Base-by-base conservation (phyloP, 2,329 filamentous ascomycete species). In the Colletotrichum tamarilloi region DNA sequence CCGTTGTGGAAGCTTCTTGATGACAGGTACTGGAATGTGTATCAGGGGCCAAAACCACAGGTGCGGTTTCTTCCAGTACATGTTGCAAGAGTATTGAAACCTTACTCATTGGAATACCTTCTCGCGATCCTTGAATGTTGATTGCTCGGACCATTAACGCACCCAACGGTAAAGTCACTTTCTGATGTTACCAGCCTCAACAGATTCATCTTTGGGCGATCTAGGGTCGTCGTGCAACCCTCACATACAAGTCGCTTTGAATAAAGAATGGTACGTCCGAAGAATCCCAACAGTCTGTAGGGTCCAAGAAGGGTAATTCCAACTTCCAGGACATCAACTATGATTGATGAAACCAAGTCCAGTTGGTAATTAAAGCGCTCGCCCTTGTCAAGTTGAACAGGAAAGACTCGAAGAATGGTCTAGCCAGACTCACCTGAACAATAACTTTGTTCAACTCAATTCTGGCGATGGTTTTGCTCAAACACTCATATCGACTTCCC, bases 371-470 rank as follows among this genome's bases (percentile, higher is more conserved):
- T 19, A 28, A 24, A 46, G 35, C 32, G 32, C 32, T 16, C 28
- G 14, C 6, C 4, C 30, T 8, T 1, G 4, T 46, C 5, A 16
- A 5, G 14, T 35, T 26, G 62, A 11, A 11, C 28, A 6, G 7
- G 14, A 19, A 42, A 42, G 12, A 42, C 38, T 24, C 38, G 8
- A 53, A 42, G 30, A 35, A 16, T 19, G 9, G 2, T 7, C 16
- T 22, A 19, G 11, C 5, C 1, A 28, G 24, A 22, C 81, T 77
- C 75, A 86, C 84, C 81, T 85, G 82, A 49, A 84, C 81, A 66
- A 85, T 78, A 4, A 82, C 77, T 76, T 84, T 83, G 67, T 81
- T 82, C 60, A 84, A 30, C 76, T 85, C 83, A 70, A 85, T 80
- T 12, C 80, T 67, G 1, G 84, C 83, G 35, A 85, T 77, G 0